These are phyloP conservation scores for Diplodia sapinea DNA, from an alignment of 2,329 filamentous ascomycete genomes.

Conservation along the genomic window DNA sequence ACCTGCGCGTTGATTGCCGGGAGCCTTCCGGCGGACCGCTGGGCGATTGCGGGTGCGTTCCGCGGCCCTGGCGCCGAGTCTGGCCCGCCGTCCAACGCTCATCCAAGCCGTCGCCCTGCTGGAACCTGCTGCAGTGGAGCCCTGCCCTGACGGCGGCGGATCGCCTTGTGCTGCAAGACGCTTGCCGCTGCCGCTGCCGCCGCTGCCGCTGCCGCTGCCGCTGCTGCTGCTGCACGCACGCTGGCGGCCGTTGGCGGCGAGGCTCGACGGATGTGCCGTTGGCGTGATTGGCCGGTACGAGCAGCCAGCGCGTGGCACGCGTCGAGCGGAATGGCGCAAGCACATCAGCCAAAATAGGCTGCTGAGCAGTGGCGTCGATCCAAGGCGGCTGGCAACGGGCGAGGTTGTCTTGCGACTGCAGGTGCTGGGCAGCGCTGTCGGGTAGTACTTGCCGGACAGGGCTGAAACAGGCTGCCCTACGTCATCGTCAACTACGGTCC, in stretches of 20 bases:
- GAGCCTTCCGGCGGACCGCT: slow-evolving; percentile 4
- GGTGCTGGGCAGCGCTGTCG: background rate
- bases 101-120: background rate
- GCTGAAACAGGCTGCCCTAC: background rate
- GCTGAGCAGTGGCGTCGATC: background rate
- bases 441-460: background rate
- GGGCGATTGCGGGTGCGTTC: background rate
- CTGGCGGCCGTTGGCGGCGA: background rate
- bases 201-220: too few relatives aligned
- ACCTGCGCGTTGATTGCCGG: slow-evolving; percentile 4
- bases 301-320: background rate
- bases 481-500: background rate
- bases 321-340: slow-evolving; percentile 2
- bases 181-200: background rate
- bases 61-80: background rate
- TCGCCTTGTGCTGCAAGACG: background rate
- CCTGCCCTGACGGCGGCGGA: background rate
- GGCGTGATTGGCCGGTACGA: background rate
- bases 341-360: slow-evolving; percentile 1
- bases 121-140: background rate
- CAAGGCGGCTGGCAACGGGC: background rate
- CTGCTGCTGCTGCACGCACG: background rate
- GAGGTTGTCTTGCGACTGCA: background rate
- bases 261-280: background rate
- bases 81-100: background rate